phyloP scores from a whole-genome alignment of 495 filamentous ascomycete species.

The Amniculicola lignicola region DNA sequence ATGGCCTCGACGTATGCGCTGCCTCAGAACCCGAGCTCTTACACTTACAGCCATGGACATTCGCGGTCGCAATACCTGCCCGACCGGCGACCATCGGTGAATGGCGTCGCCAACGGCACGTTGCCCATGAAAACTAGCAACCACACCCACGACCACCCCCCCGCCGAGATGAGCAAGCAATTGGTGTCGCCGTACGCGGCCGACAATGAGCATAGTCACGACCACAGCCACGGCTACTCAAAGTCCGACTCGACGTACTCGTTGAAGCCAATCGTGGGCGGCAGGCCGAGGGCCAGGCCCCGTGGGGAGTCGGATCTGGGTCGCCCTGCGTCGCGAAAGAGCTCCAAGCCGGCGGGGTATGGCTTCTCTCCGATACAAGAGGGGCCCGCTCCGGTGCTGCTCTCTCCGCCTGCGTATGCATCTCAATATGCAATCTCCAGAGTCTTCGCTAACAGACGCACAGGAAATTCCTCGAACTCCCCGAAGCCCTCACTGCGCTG shows the following conservation, averaged over 20 bases:
- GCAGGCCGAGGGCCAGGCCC: constrained; percentile 36
- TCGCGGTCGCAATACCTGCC: constrained; percentile 25
- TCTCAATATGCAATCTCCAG: constrained; percentile 8
- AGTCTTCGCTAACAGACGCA: background rate
- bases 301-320: constrained; percentile 39
- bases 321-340: constrained; percentile 22
- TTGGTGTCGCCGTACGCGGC: constrained; percentile 13
- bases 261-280: constrained; percentile 35
- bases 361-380: constrained; percentile 34
- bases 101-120: constrained; percentile 14
- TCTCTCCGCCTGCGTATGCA: constrained; percentile 16
- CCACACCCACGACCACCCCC: constrained; percentile 17
- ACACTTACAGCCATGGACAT: constrained; percentile 27
- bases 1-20: constrained; percentile 41
- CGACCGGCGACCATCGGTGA: constrained; percentile 18
- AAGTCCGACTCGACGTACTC: constrained; percentile 35
- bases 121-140: constrained; percentile 8
- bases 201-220: constrained; percentile 19
- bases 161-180: constrained; percentile 21
- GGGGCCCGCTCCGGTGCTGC: background rate
- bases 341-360: constrained; percentile 14
- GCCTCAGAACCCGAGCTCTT: constrained; percentile 24
- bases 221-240: constrained; percentile 41
- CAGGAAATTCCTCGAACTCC: constrained; percentile 35
- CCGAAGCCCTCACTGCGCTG: constrained; percentile 39